Conservation (phyloP, 768 basidiomycete species). For the Lentinus tigrinus region DNA sequence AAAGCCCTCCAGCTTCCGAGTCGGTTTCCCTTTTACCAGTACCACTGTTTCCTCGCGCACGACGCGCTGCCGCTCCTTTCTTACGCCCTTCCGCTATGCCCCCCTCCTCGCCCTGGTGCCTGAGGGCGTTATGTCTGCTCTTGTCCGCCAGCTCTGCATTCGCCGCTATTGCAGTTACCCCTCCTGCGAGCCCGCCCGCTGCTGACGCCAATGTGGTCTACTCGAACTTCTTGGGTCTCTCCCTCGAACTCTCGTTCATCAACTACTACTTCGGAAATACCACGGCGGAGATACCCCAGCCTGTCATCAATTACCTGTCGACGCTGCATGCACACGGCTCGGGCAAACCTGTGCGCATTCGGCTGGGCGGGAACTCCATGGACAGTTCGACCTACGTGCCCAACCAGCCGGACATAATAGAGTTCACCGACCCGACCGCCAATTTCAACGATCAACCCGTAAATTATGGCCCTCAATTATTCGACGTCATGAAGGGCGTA, state of each 20-base stretch:
- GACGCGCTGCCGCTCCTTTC: conserved; percentile 13
- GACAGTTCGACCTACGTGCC: conserved; percentile 44
- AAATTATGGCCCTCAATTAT: conserved; percentile 46
- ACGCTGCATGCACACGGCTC: conserved; percentile 47
- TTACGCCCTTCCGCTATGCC: conserved; percentile 4
- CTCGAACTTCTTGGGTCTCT: conserved; percentile 63
- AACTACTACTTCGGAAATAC: conserved; percentile 57
- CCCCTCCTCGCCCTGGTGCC: background rate
- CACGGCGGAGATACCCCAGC: conserved; percentile 47
- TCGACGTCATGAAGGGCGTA: conserved; percentile 45
- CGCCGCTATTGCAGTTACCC: conserved; percentile 17
- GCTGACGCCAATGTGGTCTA: conserved; percentile 39
- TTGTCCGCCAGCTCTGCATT: conserved; percentile 1
- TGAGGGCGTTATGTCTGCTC: background rate
- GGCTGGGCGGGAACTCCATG: conserved; percentile 50
- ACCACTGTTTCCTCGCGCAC: background rate
- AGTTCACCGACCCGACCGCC: conserved; percentile 32
- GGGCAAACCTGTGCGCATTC: conserved; percentile 41
- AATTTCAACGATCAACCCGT: conserved; percentile 48
- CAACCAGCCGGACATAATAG: conserved; percentile 40
- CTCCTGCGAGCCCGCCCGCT: conserved; percentile 31
- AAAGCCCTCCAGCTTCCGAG: background rate
- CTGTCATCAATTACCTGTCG: conserved; percentile 59
- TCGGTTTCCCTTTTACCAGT: background rate
- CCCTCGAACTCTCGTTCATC: conserved; percentile 62